Evolutionary conservation across 805 yeast genomes (phyloP), one percentile per base, ranked within the genome.

Genomic region (Myxozyma neglecta): DNA sequence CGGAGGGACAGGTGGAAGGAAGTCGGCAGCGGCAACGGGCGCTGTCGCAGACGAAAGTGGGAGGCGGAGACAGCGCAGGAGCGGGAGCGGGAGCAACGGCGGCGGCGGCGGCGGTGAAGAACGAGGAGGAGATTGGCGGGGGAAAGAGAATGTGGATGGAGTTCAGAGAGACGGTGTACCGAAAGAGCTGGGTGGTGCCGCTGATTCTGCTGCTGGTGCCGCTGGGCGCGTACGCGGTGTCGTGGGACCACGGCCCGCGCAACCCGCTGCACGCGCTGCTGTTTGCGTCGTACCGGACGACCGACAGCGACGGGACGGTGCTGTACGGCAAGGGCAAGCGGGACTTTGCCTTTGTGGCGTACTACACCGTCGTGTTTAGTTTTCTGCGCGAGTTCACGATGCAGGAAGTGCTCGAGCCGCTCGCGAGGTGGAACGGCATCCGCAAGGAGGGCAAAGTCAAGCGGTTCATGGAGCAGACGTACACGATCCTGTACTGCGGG

Each of bases 401-500:
- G 98, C 92, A 91, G 73, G 79, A 83, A 39, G 70, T 90, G 0
- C 82, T 94, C 61, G 80, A 80, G 69, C 98, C 98, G 7, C 64
- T 89, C 40, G 93, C 97, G 1, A 44, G 37, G 9, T 59, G 62
- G 40, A 77, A 74, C 47, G 90, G 90, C 0, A 71, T 90, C 43
- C 77, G 67, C 44, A 76, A 76, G 57, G 81, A 79, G 61, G 76
- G 78, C 59, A 92, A 89, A 74, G 74, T 84, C 47, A 83, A 82
- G 64, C 83, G 99, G 74, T 91, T 93, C 75, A 85, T 90, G 86
- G 99, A 94, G 75, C 99, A 94, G 78, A 81, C 91, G 7, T 94
- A 93, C 73, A 83, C 93, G 1, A 81, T 90, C 69, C 73, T 89
- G 62, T 94, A 94, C 76, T 91, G 87, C 72, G 88, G 92, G 11